Evolutionary conservation across 257 asterid genomes (phyloP).

Genomic region (Capsicum rhomboideum): DNA sequence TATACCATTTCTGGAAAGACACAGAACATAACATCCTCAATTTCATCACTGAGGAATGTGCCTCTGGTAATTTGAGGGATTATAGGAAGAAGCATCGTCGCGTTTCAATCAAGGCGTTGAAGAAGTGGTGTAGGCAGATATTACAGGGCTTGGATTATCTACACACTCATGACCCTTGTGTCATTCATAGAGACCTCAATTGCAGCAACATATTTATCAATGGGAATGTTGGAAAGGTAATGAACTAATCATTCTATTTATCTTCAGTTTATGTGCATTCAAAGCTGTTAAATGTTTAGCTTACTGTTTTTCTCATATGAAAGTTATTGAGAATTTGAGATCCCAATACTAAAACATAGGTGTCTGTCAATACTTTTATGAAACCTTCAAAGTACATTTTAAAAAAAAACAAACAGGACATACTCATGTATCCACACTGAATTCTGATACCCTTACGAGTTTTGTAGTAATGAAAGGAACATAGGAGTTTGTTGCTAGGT

Average conservation of each 20-base stretch:
- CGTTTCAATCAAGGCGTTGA: slow-evolving; percentile 20
- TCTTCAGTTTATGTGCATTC: background rate
- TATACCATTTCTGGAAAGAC: slow-evolving; percentile 12
- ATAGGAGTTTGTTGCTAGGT: too few species aligned
- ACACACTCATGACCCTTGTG: slow-evolving; percentile 25
- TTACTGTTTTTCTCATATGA: background rate
- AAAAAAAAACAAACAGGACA: background rate
- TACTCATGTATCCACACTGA: background rate
- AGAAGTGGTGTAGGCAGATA: slow-evolving; percentile 24
- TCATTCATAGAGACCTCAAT: slow-evolving; percentile 24
- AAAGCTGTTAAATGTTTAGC: background rate
- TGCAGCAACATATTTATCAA: slow-evolving; percentile 29
- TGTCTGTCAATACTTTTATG: background rate
- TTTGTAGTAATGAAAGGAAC: too few species aligned
- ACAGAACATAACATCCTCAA: slow-evolving; percentile 1
- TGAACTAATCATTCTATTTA: background rate
- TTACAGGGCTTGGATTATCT: slow-evolving; percentile 20
- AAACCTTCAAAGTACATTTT: background rate
- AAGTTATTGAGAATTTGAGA: background rate
- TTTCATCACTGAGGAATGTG: slow-evolving; percentile 23
- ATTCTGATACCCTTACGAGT: too few species aligned
- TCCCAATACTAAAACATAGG: background rate
- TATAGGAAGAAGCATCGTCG: slow-evolving; percentile 25
- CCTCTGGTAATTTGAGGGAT: slow-evolving; percentile 18
- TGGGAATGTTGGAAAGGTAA: slow-evolving; percentile 24